phyloP scores from a whole-genome alignment of 1,139 yeast genomes.

The Yamadazyma aaseri region DNA sequence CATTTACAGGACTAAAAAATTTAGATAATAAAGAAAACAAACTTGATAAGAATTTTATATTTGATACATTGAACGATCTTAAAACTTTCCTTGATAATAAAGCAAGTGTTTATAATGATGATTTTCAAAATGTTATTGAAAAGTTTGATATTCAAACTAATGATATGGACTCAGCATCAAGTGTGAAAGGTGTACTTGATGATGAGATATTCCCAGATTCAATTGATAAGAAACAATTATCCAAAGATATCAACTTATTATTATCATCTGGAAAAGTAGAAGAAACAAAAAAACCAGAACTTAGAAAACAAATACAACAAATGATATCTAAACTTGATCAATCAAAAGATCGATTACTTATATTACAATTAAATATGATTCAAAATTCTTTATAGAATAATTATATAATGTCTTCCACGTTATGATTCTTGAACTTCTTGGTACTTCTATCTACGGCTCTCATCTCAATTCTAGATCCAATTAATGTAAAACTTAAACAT shows the following conservation, averaged over 20 bases:
- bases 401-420: slow-evolving; percentile 54
- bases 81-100: slow-evolving; percentile 25
- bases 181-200: slow-evolving; percentile 21
- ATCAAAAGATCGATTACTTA: slow-evolving; percentile 23
- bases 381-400: slow-evolving; percentile 10
- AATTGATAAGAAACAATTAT: slow-evolving; percentile 16
- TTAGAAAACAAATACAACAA: slow-evolving; percentile 15
- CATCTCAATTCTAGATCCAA: slow-evolving; percentile 78
- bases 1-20: slow-evolving; percentile 9
- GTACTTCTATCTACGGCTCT: slow-evolving; percentile 82
- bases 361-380: slow-evolving; percentile 23
- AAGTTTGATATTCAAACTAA: slow-evolving; percentile 16
- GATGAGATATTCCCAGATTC: slow-evolving; percentile 13
- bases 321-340: slow-evolving; percentile 17
- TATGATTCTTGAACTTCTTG: slow-evolving; percentile 79
- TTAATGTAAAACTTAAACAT: slow-evolving; percentile 57
- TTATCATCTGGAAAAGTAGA: slow-evolving; percentile 8
- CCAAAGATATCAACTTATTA: slow-evolving; percentile 20
- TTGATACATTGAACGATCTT: slow-evolving; percentile 27
- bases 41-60: slow-evolving; percentile 23
- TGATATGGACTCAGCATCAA: slow-evolving; percentile 23
- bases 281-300: slow-evolving; percentile 5
- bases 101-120: slow-evolving; percentile 24
- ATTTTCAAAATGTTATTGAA: slow-evolving; percentile 29
- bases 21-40: slow-evolving; percentile 2